Conservation (phyloP, 2,329 filamentous ascomycete species). For the Ascochyta rabiei region DNA sequence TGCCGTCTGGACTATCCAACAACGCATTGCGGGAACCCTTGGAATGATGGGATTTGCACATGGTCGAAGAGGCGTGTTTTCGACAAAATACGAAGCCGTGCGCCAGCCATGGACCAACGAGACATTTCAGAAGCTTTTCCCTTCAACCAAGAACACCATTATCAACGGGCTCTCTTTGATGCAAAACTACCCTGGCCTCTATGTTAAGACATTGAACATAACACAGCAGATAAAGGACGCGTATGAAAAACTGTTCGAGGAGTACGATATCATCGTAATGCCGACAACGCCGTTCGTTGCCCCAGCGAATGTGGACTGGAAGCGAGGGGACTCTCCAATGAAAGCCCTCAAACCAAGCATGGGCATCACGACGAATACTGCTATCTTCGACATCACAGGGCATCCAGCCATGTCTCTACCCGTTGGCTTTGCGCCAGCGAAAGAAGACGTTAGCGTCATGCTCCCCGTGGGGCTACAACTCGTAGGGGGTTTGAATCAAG, state of each 20-base stretch:
- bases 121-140: constrained; percentile 56
- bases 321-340: constrained; percentile 22
- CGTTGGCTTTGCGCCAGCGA: constrained; percentile 44
- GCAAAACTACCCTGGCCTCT: constrained; percentile 46
- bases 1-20: constrained; percentile 46
- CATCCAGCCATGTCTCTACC: constrained; percentile 45
- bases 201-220: constrained; percentile 51
- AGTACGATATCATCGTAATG: constrained; percentile 51
- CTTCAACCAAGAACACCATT: constrained; percentile 55
- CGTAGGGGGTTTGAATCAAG: constrained; percentile 47
- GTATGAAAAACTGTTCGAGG: constrained; percentile 46
- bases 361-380: constrained; percentile 38
- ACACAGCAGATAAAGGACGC: constrained; percentile 47
- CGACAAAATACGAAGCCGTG: too few relatives aligned
- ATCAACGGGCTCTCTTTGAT: constrained; percentile 51
- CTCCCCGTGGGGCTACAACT: constrained; percentile 51
- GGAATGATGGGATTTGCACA: constrained; percentile 35
- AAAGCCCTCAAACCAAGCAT: constrained; percentile 37
- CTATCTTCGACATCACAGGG: constrained; percentile 39
- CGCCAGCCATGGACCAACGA: too few relatives aligned
- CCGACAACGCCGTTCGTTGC: constrained; percentile 45
- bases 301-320: constrained; percentile 30
- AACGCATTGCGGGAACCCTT: too few relatives aligned
- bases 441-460: constrained; percentile 25
- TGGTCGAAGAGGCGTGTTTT: constrained; percentile 56